Percentiles rank a stretch among this genome's conserved stretches.
These are phyloP conservation scores for Erysimum cheiri DNA, from an alignment of 441 rosid genomes.

Conservation along the genomic window DNA sequence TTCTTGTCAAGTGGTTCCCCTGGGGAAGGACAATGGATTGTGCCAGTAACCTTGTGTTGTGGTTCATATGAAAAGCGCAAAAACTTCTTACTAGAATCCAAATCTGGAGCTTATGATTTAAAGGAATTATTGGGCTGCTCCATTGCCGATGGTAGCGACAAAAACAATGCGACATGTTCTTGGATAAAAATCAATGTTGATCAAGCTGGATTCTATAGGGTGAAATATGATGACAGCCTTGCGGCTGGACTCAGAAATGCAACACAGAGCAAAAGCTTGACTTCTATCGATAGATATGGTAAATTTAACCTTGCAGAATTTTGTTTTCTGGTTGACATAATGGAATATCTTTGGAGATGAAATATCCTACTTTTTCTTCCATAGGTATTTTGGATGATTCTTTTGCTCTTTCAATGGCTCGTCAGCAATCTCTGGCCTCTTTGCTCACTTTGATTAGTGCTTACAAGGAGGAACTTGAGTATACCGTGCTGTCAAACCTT, in stretches of 20 bases:
- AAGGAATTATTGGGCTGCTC: slow-evolving; percentile 51
- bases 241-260: slow-evolving; percentile 74
- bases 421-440: slow-evolving; percentile 77
- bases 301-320: slow-evolving; percentile 29
- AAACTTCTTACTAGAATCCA: slow-evolving; percentile 74
- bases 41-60: slow-evolving; percentile 82
- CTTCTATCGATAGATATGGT: slow-evolving; percentile 89
- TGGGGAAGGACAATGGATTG: slow-evolving; percentile 95
- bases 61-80: slow-evolving; percentile 73
- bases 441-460: slow-evolving; percentile 82
- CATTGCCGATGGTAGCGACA: slow-evolving; percentile 32
- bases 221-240: slow-evolving; percentile 86
- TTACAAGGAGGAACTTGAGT: slow-evolving; percentile 80
- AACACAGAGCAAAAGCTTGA: slow-evolving; percentile 66
- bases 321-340: slow-evolving; percentile 15
- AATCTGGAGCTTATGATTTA: slow-evolving; percentile 60
- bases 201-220: slow-evolving; percentile 91
- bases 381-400: slow-evolving; percentile 94
- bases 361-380: slow-evolving; percentile 22
- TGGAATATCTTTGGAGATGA: slow-evolving; percentile 22
- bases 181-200: slow-evolving; percentile 88
- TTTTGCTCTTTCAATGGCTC: slow-evolving; percentile 93
- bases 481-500: slow-evolving; percentile 83
- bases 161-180: slow-evolving; percentile 39
- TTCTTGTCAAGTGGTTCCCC: slow-evolving; percentile 78